Base-by-base conservation (phyloP, 345 rosid species). In the Streptanthus diversifolius region DNA sequence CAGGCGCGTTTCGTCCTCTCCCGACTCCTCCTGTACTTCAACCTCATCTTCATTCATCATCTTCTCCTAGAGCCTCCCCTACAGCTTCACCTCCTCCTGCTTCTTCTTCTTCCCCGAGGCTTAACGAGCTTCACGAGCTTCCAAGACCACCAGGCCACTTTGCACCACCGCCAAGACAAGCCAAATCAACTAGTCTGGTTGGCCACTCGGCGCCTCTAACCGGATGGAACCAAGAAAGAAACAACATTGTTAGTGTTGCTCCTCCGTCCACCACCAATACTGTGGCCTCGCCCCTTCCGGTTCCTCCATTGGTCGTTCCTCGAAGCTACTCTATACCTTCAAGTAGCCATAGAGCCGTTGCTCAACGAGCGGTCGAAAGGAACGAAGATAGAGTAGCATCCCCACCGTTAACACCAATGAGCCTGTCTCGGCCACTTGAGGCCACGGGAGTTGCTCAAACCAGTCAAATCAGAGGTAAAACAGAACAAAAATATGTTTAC, bases 151-250 rank as follows among this genome's bases (percentile, higher is more conserved):
- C 99, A 0, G 79, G 74, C 63, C 52, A 66, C 70, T 41, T 77
- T 37, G 61, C 75, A 72, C 72, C 80, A 43, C 82, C 79, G 1
- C 60, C 79, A 54, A 86, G 85, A 82, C 76, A 87, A 15, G 78
- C 83, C 55, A 92, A 88, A 76, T 77, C 91, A 21, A 49, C 82
- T 18, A 80, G 70, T 51, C 49, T 74, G 41, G 69, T 83, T 45
- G 97, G 93, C 75, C 95, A 92, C 73, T 95, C 98, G 10, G 99
- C 98, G 25, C 99, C 98, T 6, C 73, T 95, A 63, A 73, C 80
- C 32, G 72, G 67, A 51, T 79, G 95, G 87, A 87, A 79, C 78
- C 88, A 81, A 61, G 98, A 95, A 45, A 61, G 48, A 76, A 66
- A 78, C 22, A 69, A 76, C 25, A 64, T 72, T 47, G 63, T 84